phyloP scores from a whole-genome alignment of 2,329 filamentous ascomycete genomes.

The Ceratocystis destructans region DNA sequence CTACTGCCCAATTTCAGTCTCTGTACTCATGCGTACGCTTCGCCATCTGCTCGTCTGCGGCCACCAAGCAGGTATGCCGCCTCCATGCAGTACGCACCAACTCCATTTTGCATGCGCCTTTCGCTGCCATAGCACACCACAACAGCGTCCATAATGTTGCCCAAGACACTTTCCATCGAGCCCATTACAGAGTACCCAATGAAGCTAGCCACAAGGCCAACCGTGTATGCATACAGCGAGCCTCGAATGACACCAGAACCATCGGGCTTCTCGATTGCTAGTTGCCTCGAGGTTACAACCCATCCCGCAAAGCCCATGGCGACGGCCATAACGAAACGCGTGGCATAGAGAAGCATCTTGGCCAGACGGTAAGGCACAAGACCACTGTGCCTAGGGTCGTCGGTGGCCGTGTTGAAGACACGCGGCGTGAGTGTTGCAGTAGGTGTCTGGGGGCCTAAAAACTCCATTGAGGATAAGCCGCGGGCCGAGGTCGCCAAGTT shows the following conservation, averaged over 20 bases:
- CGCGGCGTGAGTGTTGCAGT: slow-evolving; percentile 56
- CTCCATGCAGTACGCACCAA: slow-evolving; percentile 76
- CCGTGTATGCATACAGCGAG: slow-evolving; percentile 86
- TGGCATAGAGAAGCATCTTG: slow-evolving; percentile 82
- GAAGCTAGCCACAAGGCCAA: slow-evolving; percentile 80
- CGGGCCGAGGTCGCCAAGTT: slow-evolving; percentile 64
- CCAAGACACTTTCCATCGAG: slow-evolving; percentile 77
- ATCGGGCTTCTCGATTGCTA: slow-evolving; percentile 46
- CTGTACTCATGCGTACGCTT: slow-evolving; percentile 11
- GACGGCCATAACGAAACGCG: slow-evolving; percentile 79
- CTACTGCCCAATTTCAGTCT: neutral
- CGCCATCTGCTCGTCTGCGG: slow-evolving; percentile 12
- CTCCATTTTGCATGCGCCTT: slow-evolving; percentile 50
- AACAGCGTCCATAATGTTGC: slow-evolving; percentile 74
- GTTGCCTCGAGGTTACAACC: slow-evolving; percentile 77
- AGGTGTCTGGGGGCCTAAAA: slow-evolving; percentile 58
- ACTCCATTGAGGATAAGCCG: slow-evolving; percentile 67
- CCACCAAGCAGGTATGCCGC: slow-evolving; percentile 76
- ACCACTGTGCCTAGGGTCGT: slow-evolving; percentile 27
- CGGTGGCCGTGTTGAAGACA: slow-evolving; percentile 32
- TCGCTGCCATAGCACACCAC: slow-evolving; percentile 94
- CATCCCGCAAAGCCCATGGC: slow-evolving; percentile 89
- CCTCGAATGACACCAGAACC: slow-evolving; percentile 46
- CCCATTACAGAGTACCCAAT: slow-evolving; percentile 91
- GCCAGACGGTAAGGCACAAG: slow-evolving; percentile 81